Evolutionary conservation across 129 eudicot species (phyloP).

Genomic region (Flaveria bidentis): DNA sequence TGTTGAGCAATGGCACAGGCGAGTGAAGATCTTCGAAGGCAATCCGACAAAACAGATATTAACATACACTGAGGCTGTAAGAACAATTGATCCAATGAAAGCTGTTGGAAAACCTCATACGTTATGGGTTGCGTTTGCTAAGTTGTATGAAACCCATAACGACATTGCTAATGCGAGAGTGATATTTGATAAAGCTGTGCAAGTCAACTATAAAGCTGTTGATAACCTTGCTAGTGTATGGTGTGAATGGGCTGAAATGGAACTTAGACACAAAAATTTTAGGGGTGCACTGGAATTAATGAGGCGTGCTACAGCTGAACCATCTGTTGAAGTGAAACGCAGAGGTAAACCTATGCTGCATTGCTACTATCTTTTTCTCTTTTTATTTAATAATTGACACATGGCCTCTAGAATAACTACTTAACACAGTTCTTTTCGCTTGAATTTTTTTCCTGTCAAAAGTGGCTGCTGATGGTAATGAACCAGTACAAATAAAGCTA

Average conservation of each 20-base stretch:
- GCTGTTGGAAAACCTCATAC: constrained; percentile 98
- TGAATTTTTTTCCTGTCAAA: background rate
- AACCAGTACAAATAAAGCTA: constrained; percentile 90
- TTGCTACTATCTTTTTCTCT: background rate
- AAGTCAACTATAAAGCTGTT: constrained; percentile 85
- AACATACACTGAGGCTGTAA: constrained; percentile 88
- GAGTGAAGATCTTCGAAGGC: constrained; percentile 86
- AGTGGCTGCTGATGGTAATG: constrained; percentile 98
- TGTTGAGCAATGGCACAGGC: constrained; percentile 95
- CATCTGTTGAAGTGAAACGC: constrained; percentile 90
- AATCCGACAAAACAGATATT: constrained; percentile 78
- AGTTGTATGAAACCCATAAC: constrained; percentile 71
- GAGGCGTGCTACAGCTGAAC: constrained; percentile 96
- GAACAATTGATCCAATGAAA: constrained; percentile 94
- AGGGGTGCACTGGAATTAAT: constrained; percentile 75
- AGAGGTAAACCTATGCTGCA: constrained; percentile 56
- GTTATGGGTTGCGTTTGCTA: constrained; percentile 94
- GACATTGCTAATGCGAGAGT: constrained; percentile 86
- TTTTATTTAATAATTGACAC: background rate
- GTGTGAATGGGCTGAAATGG: constrained; percentile 99
- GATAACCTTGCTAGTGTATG: constrained; percentile 92
- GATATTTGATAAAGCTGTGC: constrained; percentile 88
- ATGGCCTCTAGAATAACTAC: constrained; percentile 1
- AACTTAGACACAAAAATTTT: constrained; percentile 71
- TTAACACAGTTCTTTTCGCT: background rate